Base-by-base conservation (phyloP, 768 basidiomycete genomes). In the Dentipellis fragilis region DNA sequence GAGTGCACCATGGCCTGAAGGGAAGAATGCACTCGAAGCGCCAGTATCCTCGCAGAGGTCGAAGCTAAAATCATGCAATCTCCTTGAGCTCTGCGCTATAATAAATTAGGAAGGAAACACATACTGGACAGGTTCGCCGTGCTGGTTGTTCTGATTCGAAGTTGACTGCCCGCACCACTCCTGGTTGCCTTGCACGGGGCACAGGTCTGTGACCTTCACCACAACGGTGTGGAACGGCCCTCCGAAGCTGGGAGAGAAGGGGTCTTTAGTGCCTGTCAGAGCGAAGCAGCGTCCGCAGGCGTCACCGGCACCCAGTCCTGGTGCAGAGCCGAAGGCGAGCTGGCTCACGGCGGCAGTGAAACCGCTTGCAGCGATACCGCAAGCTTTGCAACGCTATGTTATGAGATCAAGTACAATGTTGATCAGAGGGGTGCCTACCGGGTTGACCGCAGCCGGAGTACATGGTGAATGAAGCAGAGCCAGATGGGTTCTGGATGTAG, bases 271-370 rank as follows among this genome's bases (percentile, higher is more conserved):
- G 39, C 73, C 79, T 1, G 80, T 79, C 54, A 83, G 49, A 17
- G 72, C 66, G 64, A 84, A 83, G 71, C 81, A 83, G 38, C 81
- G 77, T 12, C 81, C 81, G 58, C 81, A 84, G 10, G 78, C 81
- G 65, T 81, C 81, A 14, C 81, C 81, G 2, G 79, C 67, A 10
- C 80, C 80, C 0, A 67, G 29, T 0, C 80, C 79, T 17, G 80
- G 76, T 14, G 64, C 50, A 8, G 78, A 68, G 40, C 81, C 81
- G 56, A 79, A 84, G 0, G 80, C 68, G 19, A 81, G 72, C 66
- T 81, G 80, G 64, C 72, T 80, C 10, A 83, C 74, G 5, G 81
- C 81, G 11, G 80, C 80, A 4, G 78, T 79, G 64, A 67, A 81
- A 3, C 81, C 81, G 34, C 61, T 65, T 2, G 73, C 77, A 16